These are phyloP conservation scores for Eimeria maxima DNA, from an alignment of 169 alveolate genomes.

Conservation along the genomic window DNA sequence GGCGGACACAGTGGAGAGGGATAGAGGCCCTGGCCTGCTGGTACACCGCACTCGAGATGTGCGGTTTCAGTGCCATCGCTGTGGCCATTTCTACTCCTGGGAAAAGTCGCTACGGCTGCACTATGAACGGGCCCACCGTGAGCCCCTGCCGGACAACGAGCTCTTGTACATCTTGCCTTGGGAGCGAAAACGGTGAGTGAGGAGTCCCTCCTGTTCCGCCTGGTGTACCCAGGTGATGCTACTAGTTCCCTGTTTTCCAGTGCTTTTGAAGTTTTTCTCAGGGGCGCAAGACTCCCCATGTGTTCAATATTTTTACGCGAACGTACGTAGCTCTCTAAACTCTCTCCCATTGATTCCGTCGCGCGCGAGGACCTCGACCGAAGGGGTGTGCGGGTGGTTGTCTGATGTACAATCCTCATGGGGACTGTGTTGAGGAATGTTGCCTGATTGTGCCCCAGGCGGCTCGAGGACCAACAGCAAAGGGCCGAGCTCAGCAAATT, in stretches of 20 bases:
- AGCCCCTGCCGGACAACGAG: slow-evolving; percentile 71
- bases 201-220: not conserved
- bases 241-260: not conserved
- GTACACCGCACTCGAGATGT: slow-evolving; percentile 80
- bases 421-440: not conserved
- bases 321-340: not conserved
- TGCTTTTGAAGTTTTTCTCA: not conserved
- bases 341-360: too few relatives aligned
- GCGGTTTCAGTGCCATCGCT: slow-evolving; percentile 79
- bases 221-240: not conserved
- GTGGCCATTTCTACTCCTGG: slow-evolving; percentile 76
- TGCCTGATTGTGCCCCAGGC: slow-evolving; percentile 16
- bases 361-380: too few relatives aligned
- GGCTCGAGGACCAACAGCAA: slow-evolving; percentile 57
- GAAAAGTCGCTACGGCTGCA: slow-evolving; percentile 43
- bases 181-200: slow-evolving; percentile 69
- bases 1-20: not conserved
- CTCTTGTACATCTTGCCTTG: slow-evolving; percentile 66
- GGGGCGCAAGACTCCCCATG: not conserved
- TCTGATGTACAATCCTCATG: not conserved
- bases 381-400: too few relatives aligned
- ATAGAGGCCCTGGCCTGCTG: slow-evolving; percentile 53
- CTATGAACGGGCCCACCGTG: slow-evolving; percentile 57
- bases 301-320: not conserved
- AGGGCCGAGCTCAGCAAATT: slow-evolving; percentile 62